phyloP scores from a whole-genome alignment of 495 filamentous ascomycete genomes.

The Talaromyces adpressus region DNA sequence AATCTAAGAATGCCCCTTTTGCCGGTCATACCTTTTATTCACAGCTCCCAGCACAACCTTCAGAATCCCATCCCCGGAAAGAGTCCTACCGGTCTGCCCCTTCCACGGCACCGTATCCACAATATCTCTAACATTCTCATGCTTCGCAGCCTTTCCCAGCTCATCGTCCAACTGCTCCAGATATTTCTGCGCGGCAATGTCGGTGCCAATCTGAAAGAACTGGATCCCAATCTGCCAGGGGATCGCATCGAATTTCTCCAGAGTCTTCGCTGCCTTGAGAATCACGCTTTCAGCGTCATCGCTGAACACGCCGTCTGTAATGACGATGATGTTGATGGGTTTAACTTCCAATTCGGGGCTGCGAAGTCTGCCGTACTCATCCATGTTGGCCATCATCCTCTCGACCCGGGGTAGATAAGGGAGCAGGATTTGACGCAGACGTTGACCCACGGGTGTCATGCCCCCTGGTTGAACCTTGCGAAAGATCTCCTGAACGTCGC shows the following conservation, averaged over 20 bases:
- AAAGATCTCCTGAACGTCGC: constrained; percentile 61
- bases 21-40: constrained; percentile 35
- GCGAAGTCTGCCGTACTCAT: constrained; percentile 21
- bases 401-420: constrained; percentile 53
- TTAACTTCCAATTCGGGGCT: constrained; percentile 39
- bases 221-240: constrained; percentile 90
- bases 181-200: constrained; percentile 54
- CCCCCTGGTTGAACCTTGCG: constrained; percentile 52
- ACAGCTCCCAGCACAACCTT: constrained; percentile 80
- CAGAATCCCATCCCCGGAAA: constrained; percentile 65
- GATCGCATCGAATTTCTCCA: constrained; percentile 67
- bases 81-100: constrained; percentile 28
- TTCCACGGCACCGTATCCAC: constrained; percentile 86
- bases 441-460: constrained; percentile 67
- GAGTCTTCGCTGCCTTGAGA: constrained; percentile 53
- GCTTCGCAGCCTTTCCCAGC: constrained; percentile 42
- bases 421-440: constrained; percentile 65
- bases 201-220: constrained; percentile 91
- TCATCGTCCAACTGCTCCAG: constrained; percentile 75
- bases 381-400: constrained; percentile 33
- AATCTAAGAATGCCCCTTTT: constrained; percentile 3
- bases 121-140: constrained; percentile 68
- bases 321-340: constrained; percentile 87
- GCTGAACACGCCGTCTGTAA: constrained; percentile 82
- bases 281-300: constrained; percentile 77